Evolutionary conservation across 768 basidiomycete genomes (phyloP).

Genomic region (Tubosaeta brunneosetosa): DNA sequence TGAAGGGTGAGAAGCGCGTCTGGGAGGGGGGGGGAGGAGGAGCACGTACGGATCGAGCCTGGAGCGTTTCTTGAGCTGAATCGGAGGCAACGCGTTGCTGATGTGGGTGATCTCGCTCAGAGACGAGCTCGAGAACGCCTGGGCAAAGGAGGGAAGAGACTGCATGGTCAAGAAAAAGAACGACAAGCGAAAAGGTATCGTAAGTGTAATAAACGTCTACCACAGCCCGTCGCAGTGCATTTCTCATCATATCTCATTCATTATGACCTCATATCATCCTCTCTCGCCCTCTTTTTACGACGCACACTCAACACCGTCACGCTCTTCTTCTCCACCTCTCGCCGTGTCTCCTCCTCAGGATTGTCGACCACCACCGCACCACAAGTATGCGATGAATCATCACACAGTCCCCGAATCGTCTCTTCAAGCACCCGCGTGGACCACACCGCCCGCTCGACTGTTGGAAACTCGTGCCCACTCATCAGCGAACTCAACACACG

Average conservation of each 20-base stretch:
- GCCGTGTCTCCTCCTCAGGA: constrained; percentile 28
- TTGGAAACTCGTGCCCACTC: constrained; percentile 76
- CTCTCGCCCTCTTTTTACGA: constrained; percentile 41
- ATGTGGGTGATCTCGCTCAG: constrained; percentile 45
- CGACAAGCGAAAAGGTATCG: not conserved
- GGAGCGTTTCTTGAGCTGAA: constrained; percentile 50
- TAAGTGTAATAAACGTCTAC: not conserved
- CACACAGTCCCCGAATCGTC: constrained; percentile 66
- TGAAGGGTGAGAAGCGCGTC: constrained; percentile 18
- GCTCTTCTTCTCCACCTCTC: constrained; percentile 11
- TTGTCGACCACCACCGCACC: constrained; percentile 55
- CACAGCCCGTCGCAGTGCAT: not conserved
- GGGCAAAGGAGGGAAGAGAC: constrained; percentile 75
- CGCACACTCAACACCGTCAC: constrained; percentile 62
- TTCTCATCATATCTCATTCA: constrained; percentile 6
- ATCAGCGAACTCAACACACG: constrained; percentile 66
- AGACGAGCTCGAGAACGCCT: constrained; percentile 62
- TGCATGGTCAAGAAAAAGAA: constrained; percentile 33
- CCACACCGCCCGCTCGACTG: constrained; percentile 54
- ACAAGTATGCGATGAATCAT: constrained; percentile 47
- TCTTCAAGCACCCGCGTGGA: constrained; percentile 70
- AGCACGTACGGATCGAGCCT: not conserved
- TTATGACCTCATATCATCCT: too few species aligned
- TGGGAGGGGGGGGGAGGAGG: not conserved
- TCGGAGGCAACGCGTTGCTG: constrained; percentile 63